Base-by-base conservation (phyloP, 805 yeast species). In the Candida silvicultrix region DNA sequence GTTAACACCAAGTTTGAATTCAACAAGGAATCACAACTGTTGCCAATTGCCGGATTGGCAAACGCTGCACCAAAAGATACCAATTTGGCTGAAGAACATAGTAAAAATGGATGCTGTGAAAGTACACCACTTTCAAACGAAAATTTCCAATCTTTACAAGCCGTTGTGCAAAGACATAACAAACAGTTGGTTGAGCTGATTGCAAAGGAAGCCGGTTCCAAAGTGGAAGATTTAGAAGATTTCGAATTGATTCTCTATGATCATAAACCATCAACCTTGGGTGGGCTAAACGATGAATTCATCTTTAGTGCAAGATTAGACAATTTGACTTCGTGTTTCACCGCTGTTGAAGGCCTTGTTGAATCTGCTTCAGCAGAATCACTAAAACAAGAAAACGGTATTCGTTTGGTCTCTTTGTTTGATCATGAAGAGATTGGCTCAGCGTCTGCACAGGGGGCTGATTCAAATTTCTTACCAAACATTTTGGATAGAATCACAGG, bases 361-460 rank as follows among this genome's bases (percentile, higher is more conserved):
- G 76, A 75, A 46, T 67, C 87, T 2, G 66, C 77, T 0, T 31
- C 59, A 2, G 65, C 59, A 9, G 61, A 67, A 12, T 57, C 61
- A 18, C 62, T 84, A 38, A 66, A 61, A 1, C 55, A 65, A 1
- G 83, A 80, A 46, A 51, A 68, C 2, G 84, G 87, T 39, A 80
- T 89, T 38, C 81, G 85, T 59, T 63, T 90, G 60, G 74, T 89
- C 45, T 82, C 96, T 0, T 71, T 90, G 49, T 92, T 94, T 64
- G 99, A 92, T 63, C 98, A 94, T 64, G 99, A 92, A 66, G 99
- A 92, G 64, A 76, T 92, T 54, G 99, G 99, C 0, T 89, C 97
- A 2, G 73, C 81, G 9, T 85, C 96, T 16, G 96, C 96, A 14
- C 97, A 92, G 66, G 99, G 99, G 52, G 99, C 99, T 1, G 90